A percentile compares a stretch with the other conserved stretches of the same genome.
Conservation (phyloP, 768 basidiomycete species). For the Leucocoprinus sp. region DNA sequence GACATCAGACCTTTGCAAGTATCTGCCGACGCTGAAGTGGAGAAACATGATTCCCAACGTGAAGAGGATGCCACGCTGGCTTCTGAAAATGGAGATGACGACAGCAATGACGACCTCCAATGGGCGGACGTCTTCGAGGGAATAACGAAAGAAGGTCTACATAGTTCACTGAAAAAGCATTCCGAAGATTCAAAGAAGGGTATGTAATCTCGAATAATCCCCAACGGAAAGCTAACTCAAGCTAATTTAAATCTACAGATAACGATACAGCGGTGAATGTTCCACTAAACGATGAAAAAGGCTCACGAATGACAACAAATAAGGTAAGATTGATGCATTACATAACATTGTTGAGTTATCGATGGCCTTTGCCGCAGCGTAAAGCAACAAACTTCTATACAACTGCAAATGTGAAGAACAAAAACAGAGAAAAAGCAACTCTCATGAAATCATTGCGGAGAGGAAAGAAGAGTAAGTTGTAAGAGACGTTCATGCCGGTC, state of each 20-base stretch:
- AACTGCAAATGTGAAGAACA: constrained; percentile 80
- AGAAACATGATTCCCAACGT: constrained; percentile 26
- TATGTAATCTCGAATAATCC: constrained; percentile 7
- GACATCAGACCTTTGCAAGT: constrained; percentile 66
- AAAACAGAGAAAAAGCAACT: constrained; percentile 59
- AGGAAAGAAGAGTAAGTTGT: constrained; percentile 20
- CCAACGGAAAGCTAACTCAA: neutral
- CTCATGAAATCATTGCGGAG: constrained; percentile 47
- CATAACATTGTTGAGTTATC: constrained; percentile 6
- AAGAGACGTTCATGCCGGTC: no score
- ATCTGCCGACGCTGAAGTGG: constrained; percentile 38
- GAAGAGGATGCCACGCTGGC: constrained; percentile 26
- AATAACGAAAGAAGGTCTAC: constrained; percentile 23
- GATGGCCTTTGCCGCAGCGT: constrained; percentile 38
- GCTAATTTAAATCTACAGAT: neutral
- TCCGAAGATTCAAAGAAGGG: constrained; percentile 19
- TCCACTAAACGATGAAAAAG: constrained; percentile 34
- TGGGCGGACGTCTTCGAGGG: constrained; percentile 88
- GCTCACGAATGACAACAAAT: constrained; percentile 84
- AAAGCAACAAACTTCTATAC: constrained; percentile 89
- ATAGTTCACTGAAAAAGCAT: constrained; percentile 17
- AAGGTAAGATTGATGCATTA: constrained; percentile 44
- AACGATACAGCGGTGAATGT: constrained; percentile 23
- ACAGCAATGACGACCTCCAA: constrained; percentile 50
- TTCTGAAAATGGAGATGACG: constrained; percentile 28